A percentile compares a stretch with the other conserved stretches of the same genome.
Conservation (phyloP, 108 stramenopile species). For the Pelagomonas calceolata region DNA sequence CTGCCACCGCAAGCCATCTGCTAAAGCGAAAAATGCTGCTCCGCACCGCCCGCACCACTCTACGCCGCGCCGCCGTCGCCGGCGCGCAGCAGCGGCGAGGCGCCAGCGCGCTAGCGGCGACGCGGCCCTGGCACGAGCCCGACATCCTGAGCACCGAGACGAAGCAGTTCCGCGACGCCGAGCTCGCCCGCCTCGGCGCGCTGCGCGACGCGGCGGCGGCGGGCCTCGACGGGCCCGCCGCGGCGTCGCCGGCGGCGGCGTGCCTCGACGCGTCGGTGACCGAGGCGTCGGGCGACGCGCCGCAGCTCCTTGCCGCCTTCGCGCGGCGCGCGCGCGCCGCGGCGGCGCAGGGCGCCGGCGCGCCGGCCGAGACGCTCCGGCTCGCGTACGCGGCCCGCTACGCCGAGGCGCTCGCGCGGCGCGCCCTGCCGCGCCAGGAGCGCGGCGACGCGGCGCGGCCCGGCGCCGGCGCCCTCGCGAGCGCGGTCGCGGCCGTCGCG, state of each 20-base stretch:
- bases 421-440: not conserved
- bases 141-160: not conserved
- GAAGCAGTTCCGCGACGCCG: not conserved
- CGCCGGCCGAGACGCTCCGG: not conserved
- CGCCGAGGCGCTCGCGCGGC: no score
- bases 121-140: conserved; percentile 2
- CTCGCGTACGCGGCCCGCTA: no score
- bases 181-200: not conserved
- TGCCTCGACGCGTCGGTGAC: not conserved
- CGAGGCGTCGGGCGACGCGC: not conserved
- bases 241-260: not conserved
- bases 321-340: not conserved
- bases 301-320: no score
- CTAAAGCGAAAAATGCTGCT: no score
- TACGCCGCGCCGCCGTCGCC: no score
- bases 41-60: no score
- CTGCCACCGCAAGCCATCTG: no score
- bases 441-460: not conserved
- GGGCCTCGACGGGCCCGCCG: not conserved
- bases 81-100: no score
- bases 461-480: not conserved
- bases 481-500: not conserved
- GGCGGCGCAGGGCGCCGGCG: not conserved
- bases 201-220: not conserved
- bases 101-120: no score